Evolutionary conservation across 805 yeast species (phyloP), one percentile per base, ranked within the genome.

Genomic region (Pichia deserticola): DNA sequence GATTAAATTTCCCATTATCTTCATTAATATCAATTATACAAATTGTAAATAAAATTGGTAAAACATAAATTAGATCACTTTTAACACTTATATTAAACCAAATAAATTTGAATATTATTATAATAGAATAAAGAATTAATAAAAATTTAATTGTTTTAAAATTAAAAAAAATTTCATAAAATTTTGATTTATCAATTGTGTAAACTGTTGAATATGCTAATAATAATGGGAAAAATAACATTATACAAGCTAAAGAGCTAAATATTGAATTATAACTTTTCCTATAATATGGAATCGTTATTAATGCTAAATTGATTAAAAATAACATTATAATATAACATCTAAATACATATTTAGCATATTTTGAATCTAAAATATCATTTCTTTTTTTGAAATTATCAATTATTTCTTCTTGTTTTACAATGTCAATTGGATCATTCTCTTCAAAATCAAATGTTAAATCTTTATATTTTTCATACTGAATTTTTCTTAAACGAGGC

Each of bases 401-500:
- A 25, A 63, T 52, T 7, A 64, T 62, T 36, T 62, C 40, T 30
- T 51, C 52, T 48, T 65, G 69, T 4, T 58, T 62, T 13, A 51
- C 53, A 1, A 46, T 39, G 42, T 64, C 69, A 7, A 65, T 43
- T 5, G 60, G 60, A 30, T 12, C 5, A 12, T 45, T 46, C 7
- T 49, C 56, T 5, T 44, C 50, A 1, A 36, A 52, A 9, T 44
- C 43, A 4, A 51, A 56, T 1, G 39, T 7, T 5, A 34, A 20
- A 11, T 35, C 36, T 7, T 48, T 50, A 48, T 63, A 63, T 44
- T 61, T 64, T 4, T 56, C 47, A n/a, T 55, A 56, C 29, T 58
- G 47, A 2, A 63, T 57, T 41, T 54, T 56, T 34, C 67, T 57
- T 29, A 65, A 51, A 12, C 69, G 54, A 25, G 69, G 67, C 68